Percentiles rank a stretch among this genome's conserved stretches.
Evolutionary conservation across 2,329 filamentous ascomycete genomes (phyloP).

Genomic region (Teratosphaeria epicoccoides): DNA sequence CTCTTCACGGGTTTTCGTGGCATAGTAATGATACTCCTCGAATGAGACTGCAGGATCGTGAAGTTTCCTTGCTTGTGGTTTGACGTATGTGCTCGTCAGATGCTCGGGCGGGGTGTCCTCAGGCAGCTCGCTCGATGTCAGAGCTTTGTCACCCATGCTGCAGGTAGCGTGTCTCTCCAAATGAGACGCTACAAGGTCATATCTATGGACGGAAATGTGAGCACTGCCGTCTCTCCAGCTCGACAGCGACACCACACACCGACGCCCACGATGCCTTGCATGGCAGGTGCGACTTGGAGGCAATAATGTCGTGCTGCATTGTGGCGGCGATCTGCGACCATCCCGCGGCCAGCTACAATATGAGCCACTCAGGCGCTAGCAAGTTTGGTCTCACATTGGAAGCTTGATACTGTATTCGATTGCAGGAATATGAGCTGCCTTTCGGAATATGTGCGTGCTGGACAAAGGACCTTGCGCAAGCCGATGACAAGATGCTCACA

Average conservation of each 20-base stretch:
- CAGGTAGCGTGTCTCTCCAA: background rate
- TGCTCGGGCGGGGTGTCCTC: background rate
- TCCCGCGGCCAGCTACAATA: no score
- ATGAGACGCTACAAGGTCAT: background rate
- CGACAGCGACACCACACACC: background rate
- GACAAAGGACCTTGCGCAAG: no score
- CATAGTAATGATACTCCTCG: slow-evolving; percentile 21
- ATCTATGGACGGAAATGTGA: background rate
- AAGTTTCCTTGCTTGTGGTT: slow-evolving; percentile 20
- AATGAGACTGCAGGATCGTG: slow-evolving; percentile 17
- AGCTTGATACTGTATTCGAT: no score
- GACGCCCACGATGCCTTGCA: background rate
- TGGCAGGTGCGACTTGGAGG: background rate
- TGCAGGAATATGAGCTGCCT: no score
- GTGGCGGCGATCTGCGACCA: background rate
- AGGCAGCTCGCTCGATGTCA: background rate
- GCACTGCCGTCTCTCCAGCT: background rate
- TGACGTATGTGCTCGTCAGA: slow-evolving; percentile 7
- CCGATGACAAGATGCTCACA: no score
- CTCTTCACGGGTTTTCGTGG: slow-evolving; percentile 13
- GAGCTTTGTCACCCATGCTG: background rate
- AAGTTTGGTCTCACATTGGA: no score
- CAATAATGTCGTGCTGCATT: background rate
- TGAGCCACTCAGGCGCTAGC: no score
- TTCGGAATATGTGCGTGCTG: no score